A percentile compares a stretch with the other conserved stretches of the same genome.
Evolutionary conservation across 805 yeast species (phyloP).

Genomic region (Lipomyces chichibuensis): DNA sequence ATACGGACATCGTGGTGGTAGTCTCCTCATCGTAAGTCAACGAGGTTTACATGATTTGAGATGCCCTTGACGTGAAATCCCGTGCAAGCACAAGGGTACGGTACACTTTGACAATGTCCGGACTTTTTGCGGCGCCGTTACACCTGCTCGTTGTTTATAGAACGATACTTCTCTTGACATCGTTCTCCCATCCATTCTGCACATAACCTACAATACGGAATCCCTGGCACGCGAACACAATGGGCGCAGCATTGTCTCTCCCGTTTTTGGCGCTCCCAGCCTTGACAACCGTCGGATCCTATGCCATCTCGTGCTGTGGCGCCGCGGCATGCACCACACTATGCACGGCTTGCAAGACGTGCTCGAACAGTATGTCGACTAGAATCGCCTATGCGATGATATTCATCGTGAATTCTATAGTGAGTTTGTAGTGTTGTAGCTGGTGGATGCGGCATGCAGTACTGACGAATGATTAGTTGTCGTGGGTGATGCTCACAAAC

Average conservation of each 20-base stretch:
- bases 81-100: neutral
- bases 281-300: constrained; percentile 58
- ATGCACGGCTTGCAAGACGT: constrained; percentile 58
- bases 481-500: constrained; percentile 92
- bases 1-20: neutral
- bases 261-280: constrained; percentile 69
- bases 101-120: neutral
- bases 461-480: constrained; percentile 46
- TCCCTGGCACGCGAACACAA: constrained; percentile 18
- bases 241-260: constrained; percentile 49
- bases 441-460: neutral
- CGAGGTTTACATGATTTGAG: too few relatives aligned
- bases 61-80: too few relatives aligned
- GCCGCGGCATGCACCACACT: constrained; percentile 77
- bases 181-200: neutral
- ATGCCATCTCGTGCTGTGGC: constrained; percentile 75
- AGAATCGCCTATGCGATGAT: constrained; percentile 83
- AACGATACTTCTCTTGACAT: neutral
- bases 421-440: constrained; percentile 2
- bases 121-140: too few relatives aligned
- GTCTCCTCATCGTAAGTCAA: neutral
- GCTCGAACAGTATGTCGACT: constrained; percentile 78
- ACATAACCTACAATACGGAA: neutral
- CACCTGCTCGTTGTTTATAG: neutral
- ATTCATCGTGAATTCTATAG: constrained; percentile 71